These are phyloP conservation scores for Akebia trifoliata DNA, from an alignment of 164 flowering plant genomes.

Conservation along the genomic window DNA sequence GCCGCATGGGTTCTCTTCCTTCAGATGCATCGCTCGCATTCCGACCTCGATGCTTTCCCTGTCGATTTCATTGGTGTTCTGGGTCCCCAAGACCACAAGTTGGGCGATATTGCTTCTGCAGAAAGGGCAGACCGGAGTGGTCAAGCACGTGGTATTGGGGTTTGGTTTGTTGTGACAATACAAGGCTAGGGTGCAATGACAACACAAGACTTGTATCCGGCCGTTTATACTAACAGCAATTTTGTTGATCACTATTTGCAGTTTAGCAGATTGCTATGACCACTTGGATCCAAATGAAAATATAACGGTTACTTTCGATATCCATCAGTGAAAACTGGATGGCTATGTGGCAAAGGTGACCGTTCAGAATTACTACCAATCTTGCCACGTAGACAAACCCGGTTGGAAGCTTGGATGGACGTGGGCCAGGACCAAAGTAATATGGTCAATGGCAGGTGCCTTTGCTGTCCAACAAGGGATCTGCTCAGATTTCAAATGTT, in stretches of 20 bases:
- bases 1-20: slow-evolving; percentile 38
- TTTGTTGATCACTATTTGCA: slow-evolving; percentile 17
- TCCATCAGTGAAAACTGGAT: slow-evolving; percentile 25
- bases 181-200: slow-evolving; percentile 83
- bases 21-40: slow-evolving; percentile 16
- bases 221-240: slow-evolving; percentile 15
- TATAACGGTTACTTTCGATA: slow-evolving; percentile 50
- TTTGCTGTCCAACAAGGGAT: slow-evolving; percentile 47
- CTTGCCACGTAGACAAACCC: slow-evolving; percentile 49
- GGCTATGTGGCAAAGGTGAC: slow-evolving; percentile 61
- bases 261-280: slow-evolving; percentile 53
- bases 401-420: slow-evolving; percentile 64
- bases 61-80: slow-evolving; percentile 28
- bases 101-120: slow-evolving; percentile 77
- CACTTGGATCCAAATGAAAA: slow-evolving; percentile 67
- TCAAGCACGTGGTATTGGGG: slow-evolving; percentile 52
- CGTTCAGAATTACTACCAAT: slow-evolving; percentile 51
- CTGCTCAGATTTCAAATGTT: slow-evolving; percentile 44
- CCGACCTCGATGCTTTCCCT: slow-evolving; percentile 26
- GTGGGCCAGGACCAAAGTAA: slow-evolving; percentile 46
- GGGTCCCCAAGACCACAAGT: slow-evolving; percentile 53
- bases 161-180: slow-evolving; percentile 96
- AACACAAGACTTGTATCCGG: too few relatives aligned
- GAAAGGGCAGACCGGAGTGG: slow-evolving; percentile 83
- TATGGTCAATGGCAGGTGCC: slow-evolving; percentile 59